Conservation (phyloP, 441 rosid genomes). For the Capsella rubella region DNA sequence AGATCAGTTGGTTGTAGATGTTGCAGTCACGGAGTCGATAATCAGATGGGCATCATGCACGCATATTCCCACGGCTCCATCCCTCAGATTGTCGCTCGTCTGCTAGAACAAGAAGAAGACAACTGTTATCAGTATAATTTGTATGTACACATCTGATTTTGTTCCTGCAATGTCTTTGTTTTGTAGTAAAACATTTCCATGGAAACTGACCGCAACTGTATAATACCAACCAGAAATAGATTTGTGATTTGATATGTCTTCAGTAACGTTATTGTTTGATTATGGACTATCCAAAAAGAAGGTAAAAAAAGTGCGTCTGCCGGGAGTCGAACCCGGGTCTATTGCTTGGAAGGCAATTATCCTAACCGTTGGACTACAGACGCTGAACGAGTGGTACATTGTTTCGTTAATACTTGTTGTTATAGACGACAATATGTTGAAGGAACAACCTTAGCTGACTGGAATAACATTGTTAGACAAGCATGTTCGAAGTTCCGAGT, state of each 20-base stretch:
- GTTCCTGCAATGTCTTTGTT: conserved; percentile 20
- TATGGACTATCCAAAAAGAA: neutral
- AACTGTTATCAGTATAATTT: conserved; percentile 19
- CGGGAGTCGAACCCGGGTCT: conserved; percentile 99
- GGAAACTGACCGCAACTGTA: conserved; percentile 35
- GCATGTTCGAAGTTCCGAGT: neutral
- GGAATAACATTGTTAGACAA: neutral
- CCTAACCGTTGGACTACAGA: conserved; percentile 99
- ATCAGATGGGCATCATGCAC: conserved; percentile 92
- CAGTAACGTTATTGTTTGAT: neutral
- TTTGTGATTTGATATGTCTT: conserved; percentile 28
- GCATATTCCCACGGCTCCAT: conserved; percentile 68
- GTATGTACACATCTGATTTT: conserved; percentile 34
- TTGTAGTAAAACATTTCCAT: conserved; percentile 24
- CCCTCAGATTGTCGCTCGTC: conserved; percentile 74
- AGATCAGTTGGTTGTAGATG: conserved; percentile 58
- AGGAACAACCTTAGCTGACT: neutral
- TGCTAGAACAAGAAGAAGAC: conserved; percentile 53
- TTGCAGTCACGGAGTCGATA: conserved; percentile 63
- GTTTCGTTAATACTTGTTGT: no score
- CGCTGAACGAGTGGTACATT: conserved; percentile 35
- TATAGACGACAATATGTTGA: neutral
- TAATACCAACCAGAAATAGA: conserved; percentile 7
- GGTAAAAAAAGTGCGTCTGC: conserved; percentile 54
- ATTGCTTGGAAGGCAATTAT: conserved; percentile 99